Percentiles rank a stretch among this genome's conserved stretches.
phyloP scores from a whole-genome alignment of 495 filamentous ascomycete species.

The Penicillium herquei region DNA sequence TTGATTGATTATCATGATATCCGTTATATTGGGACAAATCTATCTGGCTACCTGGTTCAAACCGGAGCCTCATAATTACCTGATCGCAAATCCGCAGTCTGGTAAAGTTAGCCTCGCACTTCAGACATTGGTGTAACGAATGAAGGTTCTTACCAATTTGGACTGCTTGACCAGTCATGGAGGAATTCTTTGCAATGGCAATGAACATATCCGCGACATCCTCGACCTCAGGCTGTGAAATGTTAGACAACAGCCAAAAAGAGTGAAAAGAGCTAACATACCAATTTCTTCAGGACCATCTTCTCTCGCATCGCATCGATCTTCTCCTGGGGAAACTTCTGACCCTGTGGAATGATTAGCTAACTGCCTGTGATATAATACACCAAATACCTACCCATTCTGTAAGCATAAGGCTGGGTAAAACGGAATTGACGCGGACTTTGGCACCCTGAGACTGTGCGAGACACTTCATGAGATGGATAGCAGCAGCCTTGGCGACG shows the following conservation, averaged over 20 bases:
- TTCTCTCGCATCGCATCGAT: constrained; percentile 38
- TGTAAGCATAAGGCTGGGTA: constrained; percentile 66
- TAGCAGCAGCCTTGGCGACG: constrained; percentile 64
- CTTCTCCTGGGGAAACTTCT: constrained; percentile 41
- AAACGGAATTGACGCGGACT: constrained; percentile 63
- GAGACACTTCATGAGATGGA: constrained; percentile 74
- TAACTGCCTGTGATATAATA: background rate
- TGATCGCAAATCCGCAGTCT: constrained; percentile 40
- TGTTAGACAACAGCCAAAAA: constrained; percentile 8
- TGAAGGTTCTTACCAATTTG: constrained; percentile 45
- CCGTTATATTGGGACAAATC: background rate
- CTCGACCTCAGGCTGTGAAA: constrained; percentile 50
- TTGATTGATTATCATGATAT: constrained; percentile 21
- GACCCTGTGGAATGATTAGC: constrained; percentile 33
- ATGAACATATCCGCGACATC: constrained; percentile 54
- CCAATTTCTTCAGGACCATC: constrained; percentile 43
- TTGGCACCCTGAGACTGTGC: constrained; percentile 65
- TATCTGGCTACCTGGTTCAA: background rate
- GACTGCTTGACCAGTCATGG: constrained; percentile 57
- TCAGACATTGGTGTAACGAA: background rate
- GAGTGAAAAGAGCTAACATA: constrained; percentile 17
- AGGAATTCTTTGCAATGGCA: constrained; percentile 52
- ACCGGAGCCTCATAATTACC: constrained; percentile 6
- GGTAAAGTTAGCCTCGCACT: constrained; percentile 14
- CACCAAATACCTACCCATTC: constrained; percentile 61